A percentile compares a stretch with the other conserved stretches of the same genome.
Conservation (phyloP, 164 flowering plant species). For the Tetrastigma voinierianum region DNA sequence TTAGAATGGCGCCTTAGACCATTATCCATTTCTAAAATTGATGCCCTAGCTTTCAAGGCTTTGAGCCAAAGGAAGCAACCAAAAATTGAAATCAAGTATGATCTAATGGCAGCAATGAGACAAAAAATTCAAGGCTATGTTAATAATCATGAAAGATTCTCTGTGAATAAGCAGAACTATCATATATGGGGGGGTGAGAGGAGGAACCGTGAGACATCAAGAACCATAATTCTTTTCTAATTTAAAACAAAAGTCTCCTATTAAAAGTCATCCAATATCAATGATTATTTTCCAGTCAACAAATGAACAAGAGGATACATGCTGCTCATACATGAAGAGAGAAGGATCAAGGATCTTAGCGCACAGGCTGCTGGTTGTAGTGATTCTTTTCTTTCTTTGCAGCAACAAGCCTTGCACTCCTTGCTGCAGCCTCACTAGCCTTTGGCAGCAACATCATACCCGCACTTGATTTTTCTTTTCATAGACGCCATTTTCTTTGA, state of each 20-base stretch:
- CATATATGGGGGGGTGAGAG: slow-evolving; percentile 1
- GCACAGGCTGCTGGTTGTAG: slow-evolving; percentile 57
- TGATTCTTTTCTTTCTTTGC: slow-evolving; percentile 95
- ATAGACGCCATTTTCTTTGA: slow-evolving; percentile 65
- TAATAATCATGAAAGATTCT: slow-evolving; percentile 1
- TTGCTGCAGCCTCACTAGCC: slow-evolving; percentile 84
- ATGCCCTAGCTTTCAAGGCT: not conserved
- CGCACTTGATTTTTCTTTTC: slow-evolving; percentile 81
- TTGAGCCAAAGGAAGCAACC: not conserved
- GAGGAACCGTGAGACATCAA: slow-evolving; percentile 1
- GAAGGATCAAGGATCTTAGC: slow-evolving; percentile 28
- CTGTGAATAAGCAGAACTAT: slow-evolving; percentile 9
- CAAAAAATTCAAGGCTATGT: not conserved
- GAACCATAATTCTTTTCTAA: slow-evolving; percentile 11
- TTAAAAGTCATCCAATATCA: slow-evolving; percentile 18
- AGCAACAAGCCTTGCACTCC: slow-evolving; percentile 85
- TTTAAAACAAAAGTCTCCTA: slow-evolving; percentile 11
- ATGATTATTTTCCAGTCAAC: slow-evolving; percentile 37
- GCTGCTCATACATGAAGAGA: slow-evolving; percentile 14
- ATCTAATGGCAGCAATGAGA: not conserved
- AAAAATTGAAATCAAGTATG: not conserved
- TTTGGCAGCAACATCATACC: slow-evolving; percentile 85
- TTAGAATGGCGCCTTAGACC: not conserved
- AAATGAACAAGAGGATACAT: slow-evolving; percentile 25
- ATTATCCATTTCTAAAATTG: not conserved